Evolutionary conservation across 768 basidiomycete genomes (phyloP).

Genomic region (Boletus sp.): DNA sequence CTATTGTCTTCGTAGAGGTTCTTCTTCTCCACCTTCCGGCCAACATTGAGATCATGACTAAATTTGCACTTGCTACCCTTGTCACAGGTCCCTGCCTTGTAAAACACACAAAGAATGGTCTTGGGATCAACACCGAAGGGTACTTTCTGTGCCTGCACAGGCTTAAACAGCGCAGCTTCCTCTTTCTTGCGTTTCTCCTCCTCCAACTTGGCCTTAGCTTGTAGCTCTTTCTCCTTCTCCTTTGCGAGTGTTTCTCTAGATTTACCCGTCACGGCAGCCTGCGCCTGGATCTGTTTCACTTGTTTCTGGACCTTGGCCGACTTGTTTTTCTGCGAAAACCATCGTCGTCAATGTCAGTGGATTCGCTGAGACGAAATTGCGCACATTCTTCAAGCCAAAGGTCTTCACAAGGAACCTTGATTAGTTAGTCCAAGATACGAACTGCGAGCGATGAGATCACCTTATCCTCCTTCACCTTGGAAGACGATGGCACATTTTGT

Average conservation of each 20-base stretch:
- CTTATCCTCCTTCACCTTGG: slow-evolving; percentile 83
- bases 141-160: slow-evolving; percentile 79
- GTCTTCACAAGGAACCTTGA: slow-evolving; percentile 50
- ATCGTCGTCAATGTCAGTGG: slow-evolving; percentile 9
- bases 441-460: slow-evolving; percentile 37
- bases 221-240: slow-evolving; percentile 78
- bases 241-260: slow-evolving; percentile 78
- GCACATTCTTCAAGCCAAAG: slow-evolving; percentile 85
- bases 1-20: slow-evolving; percentile 88
- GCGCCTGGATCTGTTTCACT: slow-evolving; percentile 76
- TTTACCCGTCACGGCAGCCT: slow-evolving; percentile 73
- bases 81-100: slow-evolving; percentile 89
- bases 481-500: slow-evolving; percentile 52
- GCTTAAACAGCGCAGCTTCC: slow-evolving; percentile 79
- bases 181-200: slow-evolving; percentile 85
- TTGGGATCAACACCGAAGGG: slow-evolving; percentile 97
- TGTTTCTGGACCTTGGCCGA: slow-evolving; percentile 89
- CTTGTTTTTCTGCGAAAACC: slow-evolving; percentile 76
- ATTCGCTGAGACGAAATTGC: slow-evolving; percentile 27
- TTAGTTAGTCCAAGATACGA: slow-evolving; percentile 24
- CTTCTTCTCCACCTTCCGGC: slow-evolving; percentile 91
- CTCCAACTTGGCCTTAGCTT: slow-evolving; percentile 71
- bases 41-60: slow-evolving; percentile 89
- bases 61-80: slow-evolving; percentile 97
- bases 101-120: slow-evolving; percentile 88